A percentile compares a stretch with the other conserved stretches of the same genome.
Conservation (phyloP, 139 green algal species). For the Chlamydomonas eustigma region DNA sequence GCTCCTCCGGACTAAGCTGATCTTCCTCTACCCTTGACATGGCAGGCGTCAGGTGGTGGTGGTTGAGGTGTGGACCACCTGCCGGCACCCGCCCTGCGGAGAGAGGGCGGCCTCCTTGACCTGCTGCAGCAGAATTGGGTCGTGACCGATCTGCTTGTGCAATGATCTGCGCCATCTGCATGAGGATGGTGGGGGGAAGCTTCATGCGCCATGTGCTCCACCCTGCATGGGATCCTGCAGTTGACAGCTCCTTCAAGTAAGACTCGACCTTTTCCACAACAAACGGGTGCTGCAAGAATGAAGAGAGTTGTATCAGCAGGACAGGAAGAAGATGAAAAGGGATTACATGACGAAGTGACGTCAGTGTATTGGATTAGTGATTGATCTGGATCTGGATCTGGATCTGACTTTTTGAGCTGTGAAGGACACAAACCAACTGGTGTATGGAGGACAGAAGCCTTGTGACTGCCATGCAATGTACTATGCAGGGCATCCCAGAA, state of each 20-base stretch:
- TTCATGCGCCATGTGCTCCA: slow-evolving; percentile 50
- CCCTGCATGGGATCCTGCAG: slow-evolving; percentile 12
- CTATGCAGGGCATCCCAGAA: background rate
- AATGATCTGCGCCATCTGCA: slow-evolving; percentile 10
- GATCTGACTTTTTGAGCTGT: no score
- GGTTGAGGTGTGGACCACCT: no score
- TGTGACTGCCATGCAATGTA: background rate
- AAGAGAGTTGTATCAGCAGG: no score
- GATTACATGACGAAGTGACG: no score
- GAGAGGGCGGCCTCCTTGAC: background rate
- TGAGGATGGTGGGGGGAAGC: slow-evolving; percentile 27
- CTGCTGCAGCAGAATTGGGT: background rate
- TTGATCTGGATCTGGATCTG: no score
- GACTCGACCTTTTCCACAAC: slow-evolving; percentile 21
- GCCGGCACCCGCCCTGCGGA: background rate
- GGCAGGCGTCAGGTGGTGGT: no score
- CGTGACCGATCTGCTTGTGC: background rate
- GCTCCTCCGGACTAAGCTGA: background rate
- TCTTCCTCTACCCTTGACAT: background rate
- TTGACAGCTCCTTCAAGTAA: slow-evolving; percentile 35
- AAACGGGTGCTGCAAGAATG: slow-evolving; percentile 16
- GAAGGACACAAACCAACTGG: background rate
- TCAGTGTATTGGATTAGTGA: no score
- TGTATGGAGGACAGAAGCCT: background rate
- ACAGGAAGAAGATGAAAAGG: no score